These are phyloP conservation scores for Monosporozyma aquatica DNA, from an alignment of 805 yeast species.

Conservation along the genomic window DNA sequence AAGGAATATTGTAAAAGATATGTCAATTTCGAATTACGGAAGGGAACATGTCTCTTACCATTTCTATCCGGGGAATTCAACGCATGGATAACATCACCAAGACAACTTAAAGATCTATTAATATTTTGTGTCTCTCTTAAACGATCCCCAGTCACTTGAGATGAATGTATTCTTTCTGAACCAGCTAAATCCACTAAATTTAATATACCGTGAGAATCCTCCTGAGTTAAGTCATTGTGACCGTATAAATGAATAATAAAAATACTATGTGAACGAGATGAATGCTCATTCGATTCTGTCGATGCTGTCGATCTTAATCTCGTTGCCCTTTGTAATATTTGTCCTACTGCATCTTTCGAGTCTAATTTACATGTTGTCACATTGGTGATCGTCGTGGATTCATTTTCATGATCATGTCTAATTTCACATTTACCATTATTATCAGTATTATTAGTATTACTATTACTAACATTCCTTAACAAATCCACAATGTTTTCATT, in stretches of 20 bases:
- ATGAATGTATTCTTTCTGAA: slow-evolving; percentile 69
- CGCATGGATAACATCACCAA: slow-evolving; percentile 83
- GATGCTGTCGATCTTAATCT: slow-evolving; percentile 67
- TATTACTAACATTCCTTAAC: slow-evolving; percentile 23
- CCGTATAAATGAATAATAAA: slow-evolving; percentile 60
- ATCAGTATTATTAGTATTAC: slow-evolving; percentile 10
- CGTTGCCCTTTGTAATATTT: slow-evolving; percentile 45
- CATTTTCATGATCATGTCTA: slow-evolving; percentile 49
- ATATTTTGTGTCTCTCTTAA: slow-evolving; percentile 82
- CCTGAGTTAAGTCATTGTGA: slow-evolving; percentile 39
- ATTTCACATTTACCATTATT: slow-evolving; percentile 48
- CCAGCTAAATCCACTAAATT: slow-evolving; percentile 92
- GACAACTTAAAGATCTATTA: slow-evolving; percentile 75
- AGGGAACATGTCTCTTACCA: slow-evolving; percentile 61
- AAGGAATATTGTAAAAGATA: slow-evolving; percentile 76
- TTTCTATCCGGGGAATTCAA: slow-evolving; percentile 36
- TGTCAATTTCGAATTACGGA: slow-evolving; percentile 88
- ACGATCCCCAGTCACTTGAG: slow-evolving; percentile 73
- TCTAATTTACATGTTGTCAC: slow-evolving; percentile 41
- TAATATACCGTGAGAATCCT: slow-evolving; percentile 46
- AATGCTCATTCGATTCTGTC: slow-evolving; percentile 70
- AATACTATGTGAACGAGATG: slow-evolving; percentile 87
- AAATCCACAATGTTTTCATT: slow-evolving; percentile 75
- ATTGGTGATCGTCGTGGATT: slow-evolving; percentile 55
- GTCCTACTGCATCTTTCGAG: slow-evolving; percentile 40